Percentiles rank a stretch among this genome's conserved stretches.
phyloP scores from a whole-genome alignment of 768 basidiomycete genomes.

The Amanita muscaria region DNA sequence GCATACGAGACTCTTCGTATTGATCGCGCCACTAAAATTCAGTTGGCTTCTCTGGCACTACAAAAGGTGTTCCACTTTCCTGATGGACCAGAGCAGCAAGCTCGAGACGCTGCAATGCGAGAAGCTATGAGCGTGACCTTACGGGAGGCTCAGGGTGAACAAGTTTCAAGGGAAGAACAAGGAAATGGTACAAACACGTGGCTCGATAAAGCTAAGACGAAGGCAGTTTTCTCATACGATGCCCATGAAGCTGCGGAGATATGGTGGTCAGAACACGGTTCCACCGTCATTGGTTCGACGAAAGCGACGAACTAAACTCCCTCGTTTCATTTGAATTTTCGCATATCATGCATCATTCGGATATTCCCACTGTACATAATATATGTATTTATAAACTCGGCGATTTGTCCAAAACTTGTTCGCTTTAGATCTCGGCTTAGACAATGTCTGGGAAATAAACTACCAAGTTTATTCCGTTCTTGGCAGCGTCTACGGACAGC shows the following conservation, averaged over 20 bases:
- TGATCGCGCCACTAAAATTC: conserved; percentile 38
- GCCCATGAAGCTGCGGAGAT: conserved; percentile 41
- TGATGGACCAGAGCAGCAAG: conserved; percentile 48
- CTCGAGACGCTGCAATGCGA: conserved; percentile 43
- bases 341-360: no score
- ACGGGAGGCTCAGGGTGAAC: conserved; percentile 15
- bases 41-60: conserved; percentile 40
- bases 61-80: conserved; percentile 47
- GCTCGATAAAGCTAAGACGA: conserved; percentile 44
- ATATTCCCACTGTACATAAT: no score
- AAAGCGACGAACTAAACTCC: no score
- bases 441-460: no score
- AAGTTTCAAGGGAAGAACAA: conserved; percentile 11
- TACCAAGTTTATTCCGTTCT: no score
- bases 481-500: no score
- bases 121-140: conserved; percentile 36
- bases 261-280: conserved; percentile 29
- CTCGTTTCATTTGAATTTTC: no score
- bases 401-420: no score
- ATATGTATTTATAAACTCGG: no score
- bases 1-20: conserved; percentile 48
- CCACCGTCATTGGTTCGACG: no score
- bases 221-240: conserved; percentile 43
- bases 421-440: no score
- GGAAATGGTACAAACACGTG: conserved; percentile 39